These are phyloP conservation scores for Coniophora puteana DNA, from an alignment of 1,284 basidiomycete species.

Conservation along the genomic window DNA sequence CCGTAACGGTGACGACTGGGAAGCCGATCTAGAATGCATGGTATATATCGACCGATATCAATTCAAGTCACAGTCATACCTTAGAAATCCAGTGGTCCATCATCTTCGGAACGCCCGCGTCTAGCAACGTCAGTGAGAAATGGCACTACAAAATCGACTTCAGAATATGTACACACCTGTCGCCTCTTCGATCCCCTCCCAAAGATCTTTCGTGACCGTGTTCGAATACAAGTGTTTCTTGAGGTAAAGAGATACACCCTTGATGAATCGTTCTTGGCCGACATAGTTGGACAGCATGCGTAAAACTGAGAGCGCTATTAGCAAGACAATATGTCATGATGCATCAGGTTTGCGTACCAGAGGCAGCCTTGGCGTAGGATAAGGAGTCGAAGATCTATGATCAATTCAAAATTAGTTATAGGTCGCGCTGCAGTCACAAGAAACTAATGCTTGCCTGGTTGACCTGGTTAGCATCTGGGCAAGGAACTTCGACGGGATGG, in stretches of 20 bases:
- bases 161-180: slow-evolving; percentile 56
- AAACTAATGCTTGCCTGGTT: slow-evolving; percentile 51
- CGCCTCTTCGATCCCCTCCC: slow-evolving; percentile 83
- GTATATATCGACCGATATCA: neutral
- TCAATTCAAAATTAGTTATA: neutral
- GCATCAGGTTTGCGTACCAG: slow-evolving; percentile 39
- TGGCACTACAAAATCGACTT: slow-evolving; percentile 2
- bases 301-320: slow-evolving; percentile 51
- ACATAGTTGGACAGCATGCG: slow-evolving; percentile 91
- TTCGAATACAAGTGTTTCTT: slow-evolving; percentile 86
- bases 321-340: slow-evolving; percentile 3
- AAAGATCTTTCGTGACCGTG: slow-evolving; percentile 85
- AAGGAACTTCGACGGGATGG: slow-evolving; percentile 93
- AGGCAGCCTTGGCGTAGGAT: slow-evolving; percentile 86
- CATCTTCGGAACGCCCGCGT: slow-evolving; percentile 73
- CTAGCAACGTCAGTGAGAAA: slow-evolving; percentile 12
- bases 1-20: slow-evolving; percentile 86
- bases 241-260: slow-evolving; percentile 89
- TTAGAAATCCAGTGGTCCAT: slow-evolving; percentile 95
- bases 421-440: neutral
- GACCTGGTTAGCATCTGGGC: slow-evolving; percentile 84
- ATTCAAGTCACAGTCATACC: slow-evolving; percentile 37
- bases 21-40: slow-evolving; percentile 61
- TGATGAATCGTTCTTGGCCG: slow-evolving; percentile 85
- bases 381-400: slow-evolving; percentile 80